These are phyloP conservation scores for Nematodospora anomalae DNA, from an alignment of 1,139 yeast species.

Conservation along the genomic window DNA sequence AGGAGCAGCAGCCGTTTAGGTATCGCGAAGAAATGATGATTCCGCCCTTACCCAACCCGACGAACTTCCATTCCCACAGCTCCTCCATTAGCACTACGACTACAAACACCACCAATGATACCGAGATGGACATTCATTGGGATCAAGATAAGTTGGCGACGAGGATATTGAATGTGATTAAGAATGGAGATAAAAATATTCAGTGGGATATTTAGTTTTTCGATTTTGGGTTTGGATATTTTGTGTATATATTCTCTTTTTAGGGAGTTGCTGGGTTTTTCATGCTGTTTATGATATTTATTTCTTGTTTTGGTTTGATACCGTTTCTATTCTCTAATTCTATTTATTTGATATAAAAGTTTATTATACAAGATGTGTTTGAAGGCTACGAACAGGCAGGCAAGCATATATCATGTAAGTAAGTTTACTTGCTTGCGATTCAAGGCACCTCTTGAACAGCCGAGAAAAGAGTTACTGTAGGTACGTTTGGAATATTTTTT, in stretches of 20 bases:
- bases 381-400: neutral
- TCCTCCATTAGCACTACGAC: neutral
- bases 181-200: slow-evolving; percentile 13
- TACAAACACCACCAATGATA: neutral
- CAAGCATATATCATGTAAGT: no score
- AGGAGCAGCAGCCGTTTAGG: neutral
- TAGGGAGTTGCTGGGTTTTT: no score
- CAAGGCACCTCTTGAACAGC: no score
- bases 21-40: slow-evolving; percentile 1
- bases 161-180: slow-evolving; percentile 20
- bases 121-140: slow-evolving; percentile 14
- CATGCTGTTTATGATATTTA: no score
- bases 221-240: no score
- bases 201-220: slow-evolving; percentile 21
- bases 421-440: no score
- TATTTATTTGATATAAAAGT: neutral
- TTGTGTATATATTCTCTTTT: no score
- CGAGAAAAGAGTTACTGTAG: no score
- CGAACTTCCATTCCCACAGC: slow-evolving; percentile 1
- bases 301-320: no score
- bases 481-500: no score
- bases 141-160: slow-evolving; percentile 21
- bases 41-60: neutral
- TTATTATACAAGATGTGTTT: neutral
- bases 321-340: neutral